Percentiles rank a stretch among this genome's conserved stretches.
Evolutionary conservation across 345 rosid genomes (phyloP).

Genomic region (Eucalyptus guilfoylei): DNA sequence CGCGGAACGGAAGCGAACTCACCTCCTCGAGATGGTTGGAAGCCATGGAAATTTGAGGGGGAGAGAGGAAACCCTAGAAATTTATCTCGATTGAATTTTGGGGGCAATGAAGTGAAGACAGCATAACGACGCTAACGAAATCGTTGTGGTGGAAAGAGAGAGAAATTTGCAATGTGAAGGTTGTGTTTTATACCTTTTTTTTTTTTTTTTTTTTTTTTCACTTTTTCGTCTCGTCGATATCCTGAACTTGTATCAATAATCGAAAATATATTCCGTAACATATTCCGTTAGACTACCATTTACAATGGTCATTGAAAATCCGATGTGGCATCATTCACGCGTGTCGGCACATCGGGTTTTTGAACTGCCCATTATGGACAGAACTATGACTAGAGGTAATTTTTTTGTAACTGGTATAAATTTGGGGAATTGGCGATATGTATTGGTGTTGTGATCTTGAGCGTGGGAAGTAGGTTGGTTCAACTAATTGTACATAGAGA

Average conservation of each 20-base stretch:
- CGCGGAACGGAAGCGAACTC: not conserved
- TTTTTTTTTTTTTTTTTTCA: too few relatives aligned
- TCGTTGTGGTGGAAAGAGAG: not conserved
- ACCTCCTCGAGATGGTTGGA: slow-evolving; percentile 50
- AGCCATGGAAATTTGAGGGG: slow-evolving; percentile 17
- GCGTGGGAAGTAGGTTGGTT: not conserved
- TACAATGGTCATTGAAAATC: not conserved
- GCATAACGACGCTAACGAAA: not conserved
- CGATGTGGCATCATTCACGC: accelerated
- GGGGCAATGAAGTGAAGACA: not conserved
- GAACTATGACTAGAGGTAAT: not conserved
- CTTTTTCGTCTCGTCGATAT: slow-evolving; percentile 19
- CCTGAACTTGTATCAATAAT: not conserved
- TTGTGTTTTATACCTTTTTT: accelerated
- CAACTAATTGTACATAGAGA: not conserved
- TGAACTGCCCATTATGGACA: accelerated
- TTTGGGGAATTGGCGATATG: not conserved
- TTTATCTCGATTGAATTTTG: not conserved
- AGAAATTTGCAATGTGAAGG: not conserved
- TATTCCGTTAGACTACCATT: too few relatives aligned
- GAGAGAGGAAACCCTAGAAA: not conserved
- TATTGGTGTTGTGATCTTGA: not conserved
- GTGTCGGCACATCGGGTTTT: not conserved
- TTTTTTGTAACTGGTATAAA: not conserved
- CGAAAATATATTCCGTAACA: not conserved